Base-by-base conservation (phyloP, 306 rosid species). In the Cicer yamashitae region DNA sequence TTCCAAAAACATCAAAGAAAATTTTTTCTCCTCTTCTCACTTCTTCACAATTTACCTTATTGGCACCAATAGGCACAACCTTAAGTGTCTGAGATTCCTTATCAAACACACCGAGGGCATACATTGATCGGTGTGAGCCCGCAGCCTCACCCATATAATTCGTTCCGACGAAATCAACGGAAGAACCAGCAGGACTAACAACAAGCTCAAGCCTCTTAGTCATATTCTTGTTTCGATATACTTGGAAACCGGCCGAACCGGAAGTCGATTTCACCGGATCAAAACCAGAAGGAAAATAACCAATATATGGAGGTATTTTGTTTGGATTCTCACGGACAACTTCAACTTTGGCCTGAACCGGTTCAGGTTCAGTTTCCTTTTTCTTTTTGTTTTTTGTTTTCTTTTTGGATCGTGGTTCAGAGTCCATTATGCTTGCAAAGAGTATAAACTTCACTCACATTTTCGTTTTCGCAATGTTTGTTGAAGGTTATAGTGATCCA, bases 221-320 rank as follows among this genome's bases (percentile, higher is more conserved):
- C 85, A 71, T 73, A 43, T 37, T 77, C 80, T 41, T 69, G 91
- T 84, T 76, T 48, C 88, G 75, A 64, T 85, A 89, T 67, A 88
- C 70, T 65, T 81, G 82, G 62, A 85, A 77, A 15, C 47, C 65
- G 6, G 85, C 12, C 0, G 90, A 70, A 59, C 25, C 68, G 3
- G 62, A 9, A 8, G 52, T 11, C 3, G 20, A 37, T 75, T 62
- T 68, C 8, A 72, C 54, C 4, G 96, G 96, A 75, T 89, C 84
- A 60, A 87, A 94, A 7, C 97, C 92, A 38, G 96, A 87, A 6
- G 99, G 91, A 14, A 94, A 94, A 79, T 94, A 92, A 9, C 92
- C 96, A 7, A 94, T 67, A 44, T 87, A 15, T 0, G 98, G 98
- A 12, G 93, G 66, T 1, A 65, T 81, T 75, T 70, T 87, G 8